A percentile compares a stretch with the other conserved stretches of the same genome.
Evolutionary conservation across 2,329 filamentous ascomycete species (phyloP).

Genomic region (Ceratocystis albifundus): DNA sequence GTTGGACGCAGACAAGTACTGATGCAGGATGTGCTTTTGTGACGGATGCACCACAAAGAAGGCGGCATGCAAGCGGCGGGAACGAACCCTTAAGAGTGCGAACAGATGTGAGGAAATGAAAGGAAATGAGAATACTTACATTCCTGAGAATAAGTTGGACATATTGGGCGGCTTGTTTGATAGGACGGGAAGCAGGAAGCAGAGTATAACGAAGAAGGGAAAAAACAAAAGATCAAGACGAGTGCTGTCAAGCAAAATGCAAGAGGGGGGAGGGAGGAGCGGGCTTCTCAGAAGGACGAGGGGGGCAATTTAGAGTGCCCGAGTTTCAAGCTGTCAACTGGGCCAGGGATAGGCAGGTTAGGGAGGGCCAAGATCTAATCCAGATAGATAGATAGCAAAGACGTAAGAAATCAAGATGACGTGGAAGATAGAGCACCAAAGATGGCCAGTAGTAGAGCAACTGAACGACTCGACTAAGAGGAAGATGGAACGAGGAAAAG

Average conservation of each 20-base stretch:
- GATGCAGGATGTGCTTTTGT: neutral
- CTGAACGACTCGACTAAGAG: neutral
- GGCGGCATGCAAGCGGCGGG: neutral
- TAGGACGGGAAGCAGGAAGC: neutral
- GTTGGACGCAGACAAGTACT: neutral
- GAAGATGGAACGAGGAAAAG: too few relatives aligned
- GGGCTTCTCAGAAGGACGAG: constrained; percentile 5
- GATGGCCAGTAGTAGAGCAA: neutral
- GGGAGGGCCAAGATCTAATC: neutral
- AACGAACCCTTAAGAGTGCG: neutral
- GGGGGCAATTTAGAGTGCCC: neutral
- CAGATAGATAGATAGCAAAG: neutral
- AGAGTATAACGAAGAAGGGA: neutral
- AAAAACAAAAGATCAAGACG: neutral
- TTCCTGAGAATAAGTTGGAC: constrained; percentile 52
- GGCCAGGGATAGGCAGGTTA: neutral
- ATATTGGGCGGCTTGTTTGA: constrained; percentile 31
- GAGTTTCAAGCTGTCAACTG: constrained; percentile 14
- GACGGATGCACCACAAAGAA: neutral
- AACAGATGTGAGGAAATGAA: constrained; percentile 1
- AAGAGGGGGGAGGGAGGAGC: too few relatives aligned
- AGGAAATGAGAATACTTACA: constrained; percentile 38
- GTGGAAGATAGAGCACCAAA: constrained; percentile 5
- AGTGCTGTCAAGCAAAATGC: constrained; percentile 7
- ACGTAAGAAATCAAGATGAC: neutral